These are phyloP conservation scores for Trichophyton simii DNA, from an alignment of 2,329 filamentous ascomycete species.

Conservation along the genomic window DNA sequence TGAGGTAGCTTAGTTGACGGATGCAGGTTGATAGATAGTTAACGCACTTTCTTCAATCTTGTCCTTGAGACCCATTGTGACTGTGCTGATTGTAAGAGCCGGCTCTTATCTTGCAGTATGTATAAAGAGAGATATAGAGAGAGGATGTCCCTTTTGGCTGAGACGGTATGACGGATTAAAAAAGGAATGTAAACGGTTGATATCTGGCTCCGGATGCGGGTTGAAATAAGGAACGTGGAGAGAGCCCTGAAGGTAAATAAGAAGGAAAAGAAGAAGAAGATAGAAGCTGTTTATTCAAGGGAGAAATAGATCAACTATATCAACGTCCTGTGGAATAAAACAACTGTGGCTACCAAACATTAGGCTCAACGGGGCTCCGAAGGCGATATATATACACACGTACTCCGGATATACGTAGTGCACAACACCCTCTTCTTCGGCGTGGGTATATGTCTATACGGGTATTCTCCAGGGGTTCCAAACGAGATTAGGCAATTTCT, in stretches of 20 bases:
- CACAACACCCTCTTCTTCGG: too few species aligned
- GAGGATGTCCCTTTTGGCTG: neutral
- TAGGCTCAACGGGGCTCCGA: neutral
- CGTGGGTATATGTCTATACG: neutral
- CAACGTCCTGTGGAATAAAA: neutral
- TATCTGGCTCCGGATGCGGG: neutral
- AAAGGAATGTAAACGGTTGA: neutral
- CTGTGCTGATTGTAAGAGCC: neutral
- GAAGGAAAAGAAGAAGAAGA: neutral
- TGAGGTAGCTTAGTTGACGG: constrained; percentile 22
- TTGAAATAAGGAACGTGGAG: neutral
- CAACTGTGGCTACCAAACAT: neutral
- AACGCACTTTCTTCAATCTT: constrained; percentile 40
- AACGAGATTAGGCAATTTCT: neutral
- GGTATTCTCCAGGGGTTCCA: neutral
- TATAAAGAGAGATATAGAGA: neutral
- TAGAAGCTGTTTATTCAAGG: neutral
- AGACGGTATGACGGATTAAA: neutral
- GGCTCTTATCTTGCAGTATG: neutral
- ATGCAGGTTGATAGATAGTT: neutral
- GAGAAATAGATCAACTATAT: constrained; percentile 3
- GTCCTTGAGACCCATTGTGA: constrained; percentile 37
- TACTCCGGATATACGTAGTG: neutral
- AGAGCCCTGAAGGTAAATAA: neutral
- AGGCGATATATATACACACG: neutral